Evolutionary conservation across 2,329 filamentous ascomycete species (phyloP).

Genomic region (Cercospora sp.): DNA sequence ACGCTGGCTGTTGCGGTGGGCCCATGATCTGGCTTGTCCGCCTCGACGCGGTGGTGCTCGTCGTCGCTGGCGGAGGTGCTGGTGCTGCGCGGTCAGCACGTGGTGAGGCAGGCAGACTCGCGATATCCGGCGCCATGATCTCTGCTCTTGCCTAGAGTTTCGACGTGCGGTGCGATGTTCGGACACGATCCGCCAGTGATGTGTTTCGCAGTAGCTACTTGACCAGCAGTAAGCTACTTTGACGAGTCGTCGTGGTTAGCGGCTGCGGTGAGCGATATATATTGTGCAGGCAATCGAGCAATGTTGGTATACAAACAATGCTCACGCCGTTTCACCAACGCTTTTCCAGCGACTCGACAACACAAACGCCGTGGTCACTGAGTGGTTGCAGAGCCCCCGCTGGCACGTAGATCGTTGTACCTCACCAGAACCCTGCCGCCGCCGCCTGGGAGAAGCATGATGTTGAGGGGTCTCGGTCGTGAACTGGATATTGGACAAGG

Average conservation of each 20-base stretch:
- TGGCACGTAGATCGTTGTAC: neutral
- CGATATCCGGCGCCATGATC: conserved; percentile 8
- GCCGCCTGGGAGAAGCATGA: neutral
- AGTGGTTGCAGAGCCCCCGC: neutral
- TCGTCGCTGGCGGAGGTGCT: neutral
- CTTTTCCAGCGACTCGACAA: neutral
- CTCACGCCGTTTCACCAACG: neutral
- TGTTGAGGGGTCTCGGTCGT: conserved; percentile 3
- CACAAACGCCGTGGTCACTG: neutral
- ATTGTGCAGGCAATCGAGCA: neutral
- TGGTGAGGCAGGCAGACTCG: conserved; percentile 1
- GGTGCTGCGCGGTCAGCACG: neutral
- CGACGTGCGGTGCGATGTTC: neutral
- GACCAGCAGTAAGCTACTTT: neutral
- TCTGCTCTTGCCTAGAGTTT: neutral
- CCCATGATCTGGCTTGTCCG: conserved; percentile 29
- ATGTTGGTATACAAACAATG: neutral
- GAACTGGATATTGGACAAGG: neutral
- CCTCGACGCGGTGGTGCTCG: conserved; percentile 23
- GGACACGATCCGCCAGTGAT: neutral
- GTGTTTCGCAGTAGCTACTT: neutral
- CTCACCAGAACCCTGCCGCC: neutral
- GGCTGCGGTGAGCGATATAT: neutral
- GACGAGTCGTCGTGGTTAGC: neutral
- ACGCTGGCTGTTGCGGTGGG: conserved; percentile 33